These are phyloP conservation scores for Fusarium agapanthi DNA, from an alignment of 2,329 filamentous ascomycete genomes.

Conservation along the genomic window DNA sequence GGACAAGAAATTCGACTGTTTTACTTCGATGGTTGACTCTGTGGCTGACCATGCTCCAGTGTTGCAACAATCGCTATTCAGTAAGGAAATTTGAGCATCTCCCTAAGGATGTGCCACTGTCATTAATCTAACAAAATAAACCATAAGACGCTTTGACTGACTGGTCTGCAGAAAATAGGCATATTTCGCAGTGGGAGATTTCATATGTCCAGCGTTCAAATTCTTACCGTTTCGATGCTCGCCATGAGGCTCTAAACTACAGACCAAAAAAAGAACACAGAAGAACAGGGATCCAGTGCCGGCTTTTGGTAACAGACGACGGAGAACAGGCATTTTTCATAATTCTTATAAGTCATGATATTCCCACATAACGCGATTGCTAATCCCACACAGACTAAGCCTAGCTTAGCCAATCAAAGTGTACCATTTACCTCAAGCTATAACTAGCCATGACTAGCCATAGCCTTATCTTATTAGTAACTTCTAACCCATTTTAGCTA, in stretches of 20 bases:
- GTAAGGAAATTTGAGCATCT: background rate
- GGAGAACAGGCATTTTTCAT: background rate
- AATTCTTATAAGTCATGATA: too few relatives aligned
- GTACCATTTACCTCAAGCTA: too few relatives aligned
- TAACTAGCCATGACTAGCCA: too few relatives aligned
- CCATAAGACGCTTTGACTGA: fast-evolving
- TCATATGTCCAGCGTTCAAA: background rate
- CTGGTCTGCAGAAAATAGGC: fast-evolving
- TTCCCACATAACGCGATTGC: too few relatives aligned
- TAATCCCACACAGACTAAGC: too few relatives aligned
- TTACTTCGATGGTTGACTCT: fast-evolving
- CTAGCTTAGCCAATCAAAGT: too few relatives aligned
- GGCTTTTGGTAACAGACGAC: fast-evolving
- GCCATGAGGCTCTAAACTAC: fast-evolving
- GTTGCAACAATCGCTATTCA: background rate
- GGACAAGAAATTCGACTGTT: background rate
- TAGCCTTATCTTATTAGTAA: too few relatives aligned
- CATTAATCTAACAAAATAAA: fast-evolving
- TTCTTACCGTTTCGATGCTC: background rate
- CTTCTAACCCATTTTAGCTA: too few relatives aligned
- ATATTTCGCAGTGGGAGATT: background rate
- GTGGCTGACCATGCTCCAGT: background rate
- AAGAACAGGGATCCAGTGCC: background rate
- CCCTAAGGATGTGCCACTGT: background rate
- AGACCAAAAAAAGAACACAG: background rate